Conservation (phyloP, 495 filamentous ascomycete genomes). For the Penicillium parvum region DNA sequence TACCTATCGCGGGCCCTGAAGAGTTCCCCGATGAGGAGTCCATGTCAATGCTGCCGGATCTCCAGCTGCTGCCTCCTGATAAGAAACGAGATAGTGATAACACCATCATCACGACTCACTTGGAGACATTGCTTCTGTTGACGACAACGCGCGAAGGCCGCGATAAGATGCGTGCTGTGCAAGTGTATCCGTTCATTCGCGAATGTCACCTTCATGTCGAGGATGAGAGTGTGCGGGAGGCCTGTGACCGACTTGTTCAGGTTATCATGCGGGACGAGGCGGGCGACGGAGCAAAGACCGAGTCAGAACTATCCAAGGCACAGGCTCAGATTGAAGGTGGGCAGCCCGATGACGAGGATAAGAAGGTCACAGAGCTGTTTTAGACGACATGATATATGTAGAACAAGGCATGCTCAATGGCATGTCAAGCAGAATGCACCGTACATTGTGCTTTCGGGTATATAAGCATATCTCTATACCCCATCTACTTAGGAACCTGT, state of each 20-base stretch:
- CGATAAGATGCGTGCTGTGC: slow-evolving; percentile 64
- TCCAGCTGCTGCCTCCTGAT: slow-evolving; percentile 82
- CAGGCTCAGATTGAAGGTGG: slow-evolving; percentile 17
- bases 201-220: slow-evolving; percentile 78
- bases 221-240: slow-evolving; percentile 77
- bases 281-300: slow-evolving; percentile 28
- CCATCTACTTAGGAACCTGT: no score
- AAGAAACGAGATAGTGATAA: slow-evolving; percentile 75
- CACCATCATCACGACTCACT: slow-evolving; percentile 73
- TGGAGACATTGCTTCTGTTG: slow-evolving; percentile 81
- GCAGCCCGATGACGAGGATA: slow-evolving; percentile 33
- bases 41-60: slow-evolving; percentile 73
- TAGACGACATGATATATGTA: slow-evolving; percentile 9
- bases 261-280: slow-evolving; percentile 81
- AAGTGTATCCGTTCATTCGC: slow-evolving; percentile 83
- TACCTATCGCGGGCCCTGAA: slow-evolving; percentile 59
- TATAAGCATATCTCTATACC: no score
- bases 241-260: slow-evolving; percentile 85
- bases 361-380: slow-evolving; percentile 38
- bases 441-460: no score
- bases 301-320: slow-evolving; percentile 15
- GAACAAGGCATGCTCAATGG: no score
- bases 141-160: slow-evolving; percentile 74
- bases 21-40: slow-evolving; percentile 64
- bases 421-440: no score